These are phyloP conservation scores for Beauveria scarabaeidicola DNA, from an alignment of 2,329 filamentous ascomycete genomes.

Conservation along the genomic window DNA sequence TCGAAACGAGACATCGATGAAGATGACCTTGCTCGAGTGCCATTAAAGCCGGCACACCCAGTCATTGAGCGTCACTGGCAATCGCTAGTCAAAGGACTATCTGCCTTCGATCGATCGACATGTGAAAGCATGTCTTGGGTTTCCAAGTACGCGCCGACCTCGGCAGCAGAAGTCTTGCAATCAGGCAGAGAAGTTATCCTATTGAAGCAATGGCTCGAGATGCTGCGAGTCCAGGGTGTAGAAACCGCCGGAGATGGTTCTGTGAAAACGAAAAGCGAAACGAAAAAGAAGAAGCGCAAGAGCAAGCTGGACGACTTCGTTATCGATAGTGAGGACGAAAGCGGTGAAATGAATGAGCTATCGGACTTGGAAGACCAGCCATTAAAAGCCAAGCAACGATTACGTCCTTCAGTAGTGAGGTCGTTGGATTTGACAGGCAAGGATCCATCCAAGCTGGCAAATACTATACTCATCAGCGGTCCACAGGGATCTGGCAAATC, in stretches of 20 bases:
- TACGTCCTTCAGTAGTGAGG: slow-evolving; percentile 47
- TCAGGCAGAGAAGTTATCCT: slow-evolving; percentile 58
- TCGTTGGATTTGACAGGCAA: slow-evolving; percentile 28
- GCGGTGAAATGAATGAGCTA: slow-evolving; percentile 59
- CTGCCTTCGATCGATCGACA: slow-evolving; percentile 69
- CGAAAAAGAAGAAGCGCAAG: slow-evolving; percentile 58
- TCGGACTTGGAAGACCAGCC: slow-evolving; percentile 37
- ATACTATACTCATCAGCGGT: slow-evolving; percentile 81
- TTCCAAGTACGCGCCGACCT: slow-evolving; percentile 73
- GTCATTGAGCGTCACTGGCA: slow-evolving; percentile 51
- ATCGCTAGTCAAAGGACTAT: slow-evolving; percentile 52
- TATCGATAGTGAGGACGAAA: slow-evolving; percentile 69
- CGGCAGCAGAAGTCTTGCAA: slow-evolving; percentile 67
- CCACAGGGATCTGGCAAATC: slow-evolving; percentile 90
- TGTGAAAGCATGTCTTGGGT: slow-evolving; percentile 70
- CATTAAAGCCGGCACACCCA: slow-evolving; percentile 37
- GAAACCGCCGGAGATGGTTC: slow-evolving; percentile 45
- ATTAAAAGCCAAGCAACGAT: slow-evolving; percentile 13
- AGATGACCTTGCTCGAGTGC: slow-evolving; percentile 25
- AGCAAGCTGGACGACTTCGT: slow-evolving; percentile 75
- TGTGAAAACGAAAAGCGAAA: slow-evolving; percentile 19
- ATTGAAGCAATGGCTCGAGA: slow-evolving; percentile 73
- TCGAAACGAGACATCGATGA: slow-evolving; percentile 19
- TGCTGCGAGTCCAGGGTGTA: slow-evolving; percentile 67
- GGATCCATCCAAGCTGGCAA: slow-evolving; percentile 46